Evolutionary conservation across 352 stramenopile species (phyloP), one percentile per base, ranked within the genome.

Genomic region (Phytopythium mirpurense): DNA sequence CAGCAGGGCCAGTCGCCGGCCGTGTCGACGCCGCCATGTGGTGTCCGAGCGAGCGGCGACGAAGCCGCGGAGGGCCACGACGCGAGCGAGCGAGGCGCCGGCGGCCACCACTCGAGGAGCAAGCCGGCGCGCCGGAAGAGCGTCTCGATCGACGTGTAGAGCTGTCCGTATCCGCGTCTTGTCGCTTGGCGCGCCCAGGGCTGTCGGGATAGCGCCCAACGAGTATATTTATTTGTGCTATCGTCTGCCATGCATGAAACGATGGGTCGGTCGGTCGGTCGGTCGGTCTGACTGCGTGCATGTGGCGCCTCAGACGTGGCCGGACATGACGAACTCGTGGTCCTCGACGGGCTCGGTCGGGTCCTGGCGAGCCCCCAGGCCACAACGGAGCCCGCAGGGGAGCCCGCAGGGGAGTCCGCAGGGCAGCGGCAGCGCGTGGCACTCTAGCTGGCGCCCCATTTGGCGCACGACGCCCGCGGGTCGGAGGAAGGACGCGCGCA

Each of bases 111-210:
- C 3, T 35, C 27, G 11, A 11, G 21, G 12, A 36, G 54, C 12
- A 23, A 44, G 47, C 23, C 54, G 12, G 59, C 63, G 18, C 51
- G 60, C 11, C 56, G 67, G 7, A 72, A 65, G 43, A 73, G 67
- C 49, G 51, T 68, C 34, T 66, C 59, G 49, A 70, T 65, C 34
- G 63, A 72, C 54, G 63, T 76, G 37, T 77, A 32, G 41, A 1
- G 34, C 5, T n/a, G n/a, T n/a, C n/a, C n/a, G n/a, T n/a, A n/a
- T n/a, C n/a, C n/a, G n/a, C n/a, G n/a, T n/a, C n/a, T n/a, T n/a
- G n/a, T n/a, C n/a, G n/a, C n/a, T n/a, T n/a, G n/a, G n/a, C n/a
- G n/a, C n/a, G n/a, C n/a, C n/a, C n/a, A n/a, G n/a, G n/a, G n/a
- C n/a, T n/a, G n/a, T n/a, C n/a, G n/a, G n/a, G n/a, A n/a, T n/a